These are phyloP conservation scores for Jackrogersella minutella DNA, from an alignment of 495 filamentous ascomycete genomes.

Conservation along the genomic window DNA sequence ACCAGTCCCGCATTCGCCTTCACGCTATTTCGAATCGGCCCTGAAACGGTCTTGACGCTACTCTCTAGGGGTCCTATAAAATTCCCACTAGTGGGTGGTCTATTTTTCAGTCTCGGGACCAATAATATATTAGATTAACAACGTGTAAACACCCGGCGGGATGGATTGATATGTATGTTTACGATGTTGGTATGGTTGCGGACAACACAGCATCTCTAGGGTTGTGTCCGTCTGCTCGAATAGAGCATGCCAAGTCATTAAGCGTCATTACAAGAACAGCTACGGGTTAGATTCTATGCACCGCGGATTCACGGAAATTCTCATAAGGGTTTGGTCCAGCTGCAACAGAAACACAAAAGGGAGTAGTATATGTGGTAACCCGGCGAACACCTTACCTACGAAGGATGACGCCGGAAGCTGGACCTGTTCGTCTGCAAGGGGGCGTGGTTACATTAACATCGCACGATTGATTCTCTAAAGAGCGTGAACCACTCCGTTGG, in stretches of 20 bases:
- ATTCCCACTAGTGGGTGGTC: neutral
- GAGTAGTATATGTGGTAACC: conserved; percentile 13
- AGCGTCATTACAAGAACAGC: neutral
- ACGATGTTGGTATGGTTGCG: conserved; percentile 1
- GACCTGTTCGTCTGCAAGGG: conserved; percentile 24
- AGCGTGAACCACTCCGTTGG: conserved; percentile 33
- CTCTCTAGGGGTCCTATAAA: neutral
- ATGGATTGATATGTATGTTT: conserved; percentile 13
- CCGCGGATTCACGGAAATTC: neutral
- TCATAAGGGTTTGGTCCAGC: conserved; percentile 8
- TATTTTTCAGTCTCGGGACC: neutral
- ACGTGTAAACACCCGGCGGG: neutral
- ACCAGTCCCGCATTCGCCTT: conserved; percentile 10
- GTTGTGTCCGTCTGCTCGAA: conserved; percentile 13
- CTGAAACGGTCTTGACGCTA: neutral
- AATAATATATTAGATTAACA: neutral
- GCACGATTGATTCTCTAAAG: conserved; percentile 16
- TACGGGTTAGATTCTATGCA: conserved; percentile 7
- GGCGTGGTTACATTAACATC: conserved; percentile 27
- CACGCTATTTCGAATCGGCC: conserved; percentile 11
- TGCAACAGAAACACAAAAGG: conserved; percentile 20
- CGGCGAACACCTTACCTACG: conserved; percentile 13
- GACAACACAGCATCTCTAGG: neutral
- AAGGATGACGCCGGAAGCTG: conserved; percentile 20
- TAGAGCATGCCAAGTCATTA: conserved; percentile 11